Evolutionary conservation across 1,139 yeast species (phyloP), one percentile per base, ranked within the genome.

Genomic region (Blastobotrys buckinghamii): DNA sequence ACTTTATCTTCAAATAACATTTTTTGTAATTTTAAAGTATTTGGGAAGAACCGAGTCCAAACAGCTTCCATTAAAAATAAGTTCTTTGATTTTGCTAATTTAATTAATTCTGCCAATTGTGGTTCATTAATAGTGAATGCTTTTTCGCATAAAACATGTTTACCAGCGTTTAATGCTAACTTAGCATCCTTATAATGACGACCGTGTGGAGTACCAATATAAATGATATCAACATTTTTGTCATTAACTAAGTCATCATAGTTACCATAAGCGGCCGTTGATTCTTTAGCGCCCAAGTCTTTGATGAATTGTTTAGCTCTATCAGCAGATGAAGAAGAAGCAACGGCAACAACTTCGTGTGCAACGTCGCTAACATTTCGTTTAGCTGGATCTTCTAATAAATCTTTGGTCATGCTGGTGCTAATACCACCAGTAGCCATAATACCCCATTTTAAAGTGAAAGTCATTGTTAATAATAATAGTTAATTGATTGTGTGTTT

Each of bases 41-140:
- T 58, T 1, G 85, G 85, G 68, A 80, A 76, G 59, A 76, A 80
- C 44, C 84, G 68, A 1, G 84, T 77, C 86, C 86, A 81, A 48
- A 80, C 75, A 2, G 78, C 85, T 60, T 81, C 86, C 83, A 81
- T 76, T 48, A 79, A 66, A 56, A 76, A 79, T 46, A 74, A 67
- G 2, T 69, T 65, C 58, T 75, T 71, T 45, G 64, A 57, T 54
- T 67, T 66, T 12, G 84, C 85, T 45, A 73, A 68, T 2, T 62
- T 69, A 43, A 74, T 64, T 16, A 80, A 59, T 39, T 71, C 73
- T 29, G 66, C 59, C 9, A 79, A 70, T 48, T 80, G 82, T 33
- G 63, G 62, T 2, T 66, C 66, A 54, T 78, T 81, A 44, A 81
- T 71, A 1, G 83, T 75, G 55, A 79, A 70, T 2, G 85, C 82